phyloP scores from a whole-genome alignment of 331 rosid species.

The Ulmus americana region DNA sequence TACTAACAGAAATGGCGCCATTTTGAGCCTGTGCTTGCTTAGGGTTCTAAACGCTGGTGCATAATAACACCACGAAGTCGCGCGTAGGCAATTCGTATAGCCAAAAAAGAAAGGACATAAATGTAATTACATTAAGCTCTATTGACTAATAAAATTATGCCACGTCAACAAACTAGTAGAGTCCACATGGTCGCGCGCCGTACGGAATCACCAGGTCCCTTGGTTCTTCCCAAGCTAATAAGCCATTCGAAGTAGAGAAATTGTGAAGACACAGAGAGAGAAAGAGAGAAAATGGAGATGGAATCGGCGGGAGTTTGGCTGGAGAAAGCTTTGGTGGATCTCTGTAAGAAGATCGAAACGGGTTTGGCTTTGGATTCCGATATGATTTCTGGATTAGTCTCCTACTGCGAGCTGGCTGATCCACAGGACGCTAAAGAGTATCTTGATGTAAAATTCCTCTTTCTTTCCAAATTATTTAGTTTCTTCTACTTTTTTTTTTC shows the following conservation, averaged over 20 bases:
- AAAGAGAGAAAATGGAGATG: constrained; percentile 26
- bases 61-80: not conserved
- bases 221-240: not conserved
- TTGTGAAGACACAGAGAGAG: not conserved
- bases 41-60: not conserved
- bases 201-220: not conserved
- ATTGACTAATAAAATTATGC: no score
- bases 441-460: constrained; percentile 54
- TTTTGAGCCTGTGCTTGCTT: not conserved
- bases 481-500: not conserved
- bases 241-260: not conserved
- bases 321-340: constrained; percentile 72
- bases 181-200: not conserved
- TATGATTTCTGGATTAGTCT: constrained; percentile 77
- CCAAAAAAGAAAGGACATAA: not conserved
- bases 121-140: not conserved
- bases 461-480: constrained; percentile 7
- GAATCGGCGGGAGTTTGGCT: constrained; percentile 73
- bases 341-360: constrained; percentile 58
- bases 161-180: no score
- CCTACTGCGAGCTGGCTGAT: constrained; percentile 78
- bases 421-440: constrained; percentile 88
- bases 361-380: constrained; percentile 73
- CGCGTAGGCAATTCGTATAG: not conserved
- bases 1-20: no score